Percentiles rank a stretch among this genome's conserved stretches.
phyloP scores from a whole-genome alignment of 1,139 yeast species.

The Candida sojae region DNA sequence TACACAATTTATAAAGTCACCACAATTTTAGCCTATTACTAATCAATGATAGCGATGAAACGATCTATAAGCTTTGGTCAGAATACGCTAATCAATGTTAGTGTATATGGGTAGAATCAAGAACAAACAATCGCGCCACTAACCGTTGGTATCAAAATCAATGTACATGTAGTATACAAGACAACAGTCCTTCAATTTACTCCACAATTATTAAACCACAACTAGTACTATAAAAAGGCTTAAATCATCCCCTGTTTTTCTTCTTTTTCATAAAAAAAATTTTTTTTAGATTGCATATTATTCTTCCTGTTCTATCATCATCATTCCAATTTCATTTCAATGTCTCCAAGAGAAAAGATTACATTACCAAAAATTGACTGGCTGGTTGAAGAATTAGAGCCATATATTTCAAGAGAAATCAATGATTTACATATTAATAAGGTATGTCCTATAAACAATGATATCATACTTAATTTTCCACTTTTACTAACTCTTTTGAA shows the following conservation, averaged over 20 bases:
- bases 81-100: not conserved
- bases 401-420: slow-evolving; percentile 43
- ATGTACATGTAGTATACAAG: no score
- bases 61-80: no score
- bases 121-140: no score
- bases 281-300: not conserved
- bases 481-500: no score
- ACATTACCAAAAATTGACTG: slow-evolving; percentile 43
- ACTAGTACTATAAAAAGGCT: not conserved
- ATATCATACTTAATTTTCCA: no score
- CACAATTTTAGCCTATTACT: no score
- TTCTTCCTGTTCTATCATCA: not conserved
- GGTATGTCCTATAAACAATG: slow-evolving; percentile 3
- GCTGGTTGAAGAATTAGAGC: slow-evolving; percentile 44
- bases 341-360: slow-evolving; percentile 16
- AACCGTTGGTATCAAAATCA: no score
- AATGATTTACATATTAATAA: slow-evolving; percentile 44
- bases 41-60: no score
- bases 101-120: no score
- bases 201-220: not conserved
- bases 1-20: no score
- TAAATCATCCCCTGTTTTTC: not conserved
- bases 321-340: not conserved
- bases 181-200: no score
- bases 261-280: not conserved